phyloP scores from a whole-genome alignment of 495 filamentous ascomycete genomes.

The Tetracladium marchalianum region DNA sequence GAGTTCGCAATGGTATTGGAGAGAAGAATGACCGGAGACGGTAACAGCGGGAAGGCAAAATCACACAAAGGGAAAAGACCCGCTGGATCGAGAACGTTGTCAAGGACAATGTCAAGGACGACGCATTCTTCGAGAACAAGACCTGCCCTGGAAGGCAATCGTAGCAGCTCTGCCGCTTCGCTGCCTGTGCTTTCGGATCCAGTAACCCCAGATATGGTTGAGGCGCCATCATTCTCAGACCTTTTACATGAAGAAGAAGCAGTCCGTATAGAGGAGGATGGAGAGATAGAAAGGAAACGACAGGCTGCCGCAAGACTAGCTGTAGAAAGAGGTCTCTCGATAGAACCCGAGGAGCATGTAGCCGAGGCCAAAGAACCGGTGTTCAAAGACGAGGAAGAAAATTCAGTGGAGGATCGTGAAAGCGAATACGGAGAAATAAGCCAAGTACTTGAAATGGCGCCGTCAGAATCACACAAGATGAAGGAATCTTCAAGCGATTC shows the following conservation, averaged over 20 bases:
- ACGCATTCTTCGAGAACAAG: conserved; percentile 39
- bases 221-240: conserved; percentile 55
- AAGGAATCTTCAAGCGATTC: background rate
- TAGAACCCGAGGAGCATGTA: conserved; percentile 1
- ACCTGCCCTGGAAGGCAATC: conserved; percentile 24
- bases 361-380: conserved; percentile 3
- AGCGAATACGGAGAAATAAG: background rate
- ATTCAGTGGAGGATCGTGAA: background rate
- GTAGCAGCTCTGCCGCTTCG: conserved; percentile 24
- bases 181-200: conserved; percentile 12
- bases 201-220: conserved; percentile 21
- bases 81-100: conserved; percentile 42
- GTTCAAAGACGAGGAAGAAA: conserved; percentile 12
- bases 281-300: conserved; percentile 57
- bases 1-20: conserved; percentile 79
- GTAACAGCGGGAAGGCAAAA: conserved; percentile 55
- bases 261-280: conserved; percentile 57
- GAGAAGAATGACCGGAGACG: conserved; percentile 48
- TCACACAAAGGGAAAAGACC: conserved; percentile 48
- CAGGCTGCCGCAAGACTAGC: conserved; percentile 66
- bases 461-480: background rate
- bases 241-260: conserved; percentile 69
- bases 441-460: background rate
- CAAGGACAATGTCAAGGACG: conserved; percentile 41
- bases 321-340: conserved; percentile 51